Evolutionary conservation across 2,329 filamentous ascomycete genomes (phyloP).

Genomic region (Talaromyces pinophilus): DNA sequence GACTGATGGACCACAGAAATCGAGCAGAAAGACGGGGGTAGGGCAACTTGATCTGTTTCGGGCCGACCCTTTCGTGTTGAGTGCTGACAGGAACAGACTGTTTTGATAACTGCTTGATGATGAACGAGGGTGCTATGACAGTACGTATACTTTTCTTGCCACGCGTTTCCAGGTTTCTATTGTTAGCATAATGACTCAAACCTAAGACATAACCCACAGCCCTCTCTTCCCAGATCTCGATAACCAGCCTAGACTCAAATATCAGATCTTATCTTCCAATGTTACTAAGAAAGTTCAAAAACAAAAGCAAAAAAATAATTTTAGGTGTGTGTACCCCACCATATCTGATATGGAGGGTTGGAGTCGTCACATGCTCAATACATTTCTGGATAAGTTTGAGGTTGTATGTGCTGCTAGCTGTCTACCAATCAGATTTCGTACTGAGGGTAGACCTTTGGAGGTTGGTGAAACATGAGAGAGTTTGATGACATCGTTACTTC

Average conservation of each 20-base stretch:
- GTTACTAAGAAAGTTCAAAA: background rate
- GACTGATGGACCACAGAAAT: background rate
- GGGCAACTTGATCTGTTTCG: background rate
- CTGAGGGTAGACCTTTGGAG: background rate
- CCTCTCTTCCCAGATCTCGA: background rate
- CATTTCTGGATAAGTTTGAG: slow-evolving; percentile 10
- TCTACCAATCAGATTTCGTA: slow-evolving; percentile 10
- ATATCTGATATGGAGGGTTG: slow-evolving; percentile 14
- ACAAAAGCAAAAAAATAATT: background rate
- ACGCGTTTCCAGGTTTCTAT: background rate
- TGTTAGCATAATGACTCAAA: background rate
- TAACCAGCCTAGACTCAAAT: background rate
- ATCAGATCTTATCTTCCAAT: slow-evolving; percentile 8
- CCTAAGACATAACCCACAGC: background rate
- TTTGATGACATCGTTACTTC: background rate
- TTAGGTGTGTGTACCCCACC: slow-evolving; percentile 9
- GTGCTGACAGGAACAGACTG: background rate
- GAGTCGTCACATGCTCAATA: slow-evolving; percentile 5
- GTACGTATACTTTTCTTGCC: background rate
- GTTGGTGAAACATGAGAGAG: slow-evolving; percentile 5
- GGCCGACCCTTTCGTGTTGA: background rate
- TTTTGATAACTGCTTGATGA: background rate
- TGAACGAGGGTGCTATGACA: background rate
- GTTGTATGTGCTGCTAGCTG: slow-evolving; percentile 4
- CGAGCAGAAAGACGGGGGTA: background rate